A percentile compares a stretch with the other conserved stretches of the same genome.
Evolutionary conservation across 768 basidiomycete genomes (phyloP).

Genomic region (Rhizopogon vinicolor): DNA sequence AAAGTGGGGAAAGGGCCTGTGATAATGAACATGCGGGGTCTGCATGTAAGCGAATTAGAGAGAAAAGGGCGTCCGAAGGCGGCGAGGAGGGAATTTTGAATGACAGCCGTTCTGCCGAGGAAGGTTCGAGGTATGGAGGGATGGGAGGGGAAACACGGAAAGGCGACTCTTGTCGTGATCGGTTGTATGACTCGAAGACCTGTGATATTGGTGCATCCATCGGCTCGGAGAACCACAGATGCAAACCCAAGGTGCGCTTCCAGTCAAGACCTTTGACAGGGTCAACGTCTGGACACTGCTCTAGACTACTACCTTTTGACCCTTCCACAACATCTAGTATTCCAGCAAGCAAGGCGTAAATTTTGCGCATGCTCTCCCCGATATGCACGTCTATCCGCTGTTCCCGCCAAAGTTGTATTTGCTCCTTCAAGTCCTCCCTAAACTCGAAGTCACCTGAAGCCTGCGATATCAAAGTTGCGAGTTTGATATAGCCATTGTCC

Average conservation of each 20-base stretch:
- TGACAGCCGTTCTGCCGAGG: conserved; percentile 16
- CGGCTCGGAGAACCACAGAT: conserved; percentile 82
- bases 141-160: conserved; percentile 46
- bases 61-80: conserved; percentile 70
- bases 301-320: conserved; percentile 44
- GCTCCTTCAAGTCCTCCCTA: conserved; percentile 64
- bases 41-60: conserved; percentile 74
- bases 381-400: conserved; percentile 70
- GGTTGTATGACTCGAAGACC: conserved; percentile 60
- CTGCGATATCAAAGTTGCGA: conserved; percentile 88
- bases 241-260: conserved; percentile 89
- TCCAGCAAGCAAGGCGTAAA: conserved; percentile 85
- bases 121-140: conserved; percentile 51
- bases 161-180: conserved; percentile 31
- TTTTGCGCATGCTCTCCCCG: conserved; percentile 60
- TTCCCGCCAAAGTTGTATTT: conserved; percentile 80
- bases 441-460: conserved; percentile 75
- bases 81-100: conserved; percentile 43
- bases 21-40: conserved; percentile 69
- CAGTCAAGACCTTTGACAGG: conserved; percentile 80
- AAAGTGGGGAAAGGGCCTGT: conserved; percentile 64
- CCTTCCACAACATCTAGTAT: conserved; percentile 57
- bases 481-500: conserved; percentile 72
- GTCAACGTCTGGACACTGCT: conserved; percentile 52
- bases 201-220: conserved; percentile 68